Conservation (phyloP, 176 grass and related monocot species). For the Cenchrus americanus region DNA sequence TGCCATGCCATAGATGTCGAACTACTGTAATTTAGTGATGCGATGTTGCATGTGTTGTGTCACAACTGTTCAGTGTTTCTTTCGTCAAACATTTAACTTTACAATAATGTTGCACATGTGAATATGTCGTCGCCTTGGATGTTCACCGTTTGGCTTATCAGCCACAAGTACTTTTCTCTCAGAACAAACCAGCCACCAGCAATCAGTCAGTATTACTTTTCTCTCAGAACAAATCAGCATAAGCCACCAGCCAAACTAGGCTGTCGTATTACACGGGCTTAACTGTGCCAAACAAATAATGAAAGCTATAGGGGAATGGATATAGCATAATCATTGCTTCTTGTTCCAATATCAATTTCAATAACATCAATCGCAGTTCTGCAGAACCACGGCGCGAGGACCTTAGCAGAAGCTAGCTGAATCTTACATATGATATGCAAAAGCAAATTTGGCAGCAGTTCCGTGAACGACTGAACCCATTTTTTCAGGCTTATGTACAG, state of each 20-base stretch:
- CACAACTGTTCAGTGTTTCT: too few relatives aligned
- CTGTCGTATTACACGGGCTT: too few relatives aligned
- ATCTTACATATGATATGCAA: conserved; percentile 36
- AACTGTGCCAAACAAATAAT: too few relatives aligned
- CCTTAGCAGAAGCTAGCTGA: conserved; percentile 42
- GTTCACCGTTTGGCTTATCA: too few relatives aligned
- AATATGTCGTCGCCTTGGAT: too few relatives aligned
- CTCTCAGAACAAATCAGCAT: too few relatives aligned
- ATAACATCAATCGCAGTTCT: conserved; percentile 31
- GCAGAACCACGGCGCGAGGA: conserved; percentile 12
- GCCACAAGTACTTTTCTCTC: too few relatives aligned
- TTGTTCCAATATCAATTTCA: conserved; percentile 38
- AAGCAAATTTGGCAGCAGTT: conserved; percentile 52
- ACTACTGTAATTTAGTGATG: neutral
- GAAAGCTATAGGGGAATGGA: neutral
- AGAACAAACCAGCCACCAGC: too few relatives aligned
- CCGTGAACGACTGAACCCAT: conserved; percentile 34
- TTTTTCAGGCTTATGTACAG: conserved; percentile 53
- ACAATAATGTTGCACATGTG: too few relatives aligned
- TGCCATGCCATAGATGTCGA: neutral
- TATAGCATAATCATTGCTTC: neutral
- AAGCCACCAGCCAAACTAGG: too few relatives aligned
- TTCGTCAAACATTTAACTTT: too few relatives aligned
- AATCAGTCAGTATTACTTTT: too few relatives aligned
- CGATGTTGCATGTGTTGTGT: neutral